Evolutionary conservation across 495 filamentous ascomycete species (phyloP).

Genomic region (Glutinoglossum americanum): DNA sequence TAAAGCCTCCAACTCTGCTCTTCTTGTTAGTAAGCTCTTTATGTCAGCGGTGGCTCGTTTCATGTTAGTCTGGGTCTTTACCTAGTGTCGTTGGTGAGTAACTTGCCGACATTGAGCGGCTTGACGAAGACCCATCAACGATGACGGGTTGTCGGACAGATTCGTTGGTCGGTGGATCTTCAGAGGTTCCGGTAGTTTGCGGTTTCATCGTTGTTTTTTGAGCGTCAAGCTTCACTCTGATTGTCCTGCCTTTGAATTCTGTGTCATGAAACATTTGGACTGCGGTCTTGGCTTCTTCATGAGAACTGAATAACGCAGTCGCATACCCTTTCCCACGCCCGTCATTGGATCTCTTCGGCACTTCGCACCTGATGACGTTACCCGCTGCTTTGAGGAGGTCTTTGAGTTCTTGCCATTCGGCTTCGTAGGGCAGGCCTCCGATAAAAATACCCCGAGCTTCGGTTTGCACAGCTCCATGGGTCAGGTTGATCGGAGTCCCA

Average conservation of each 20-base stretch:
- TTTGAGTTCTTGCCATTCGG: constrained; percentile 10
- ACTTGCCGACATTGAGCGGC: neutral
- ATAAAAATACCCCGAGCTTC: constrained; percentile 11
- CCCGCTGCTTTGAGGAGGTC: constrained; percentile 6
- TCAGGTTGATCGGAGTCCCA: constrained; percentile 10
- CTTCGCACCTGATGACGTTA: constrained; percentile 7
- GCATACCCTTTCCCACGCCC: constrained; percentile 9
- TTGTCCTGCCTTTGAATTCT: constrained; percentile 6
- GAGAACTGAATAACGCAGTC: constrained; percentile 7
- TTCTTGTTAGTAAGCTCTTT: neutral
- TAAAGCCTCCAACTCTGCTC: neutral
- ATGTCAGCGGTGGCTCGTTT: neutral
- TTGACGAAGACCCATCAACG: neutral
- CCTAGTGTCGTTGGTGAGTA: neutral
- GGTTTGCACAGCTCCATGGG: constrained; percentile 8
- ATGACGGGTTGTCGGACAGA: neutral
- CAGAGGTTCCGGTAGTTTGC: neutral
- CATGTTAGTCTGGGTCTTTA: neutral
- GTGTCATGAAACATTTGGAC: constrained; percentile 8
- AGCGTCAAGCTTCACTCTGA: constrained; percentile 5
- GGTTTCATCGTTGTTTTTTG: neutral
- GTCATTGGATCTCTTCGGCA: constrained; percentile 6
- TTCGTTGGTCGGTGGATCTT: neutral
- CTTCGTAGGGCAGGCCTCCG: constrained; percentile 8
- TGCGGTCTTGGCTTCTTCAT: constrained; percentile 8